phyloP scores from a whole-genome alignment of 225 moss, liverwort and hornwort species.

The Pseudisothecium myosuroides region DNA sequence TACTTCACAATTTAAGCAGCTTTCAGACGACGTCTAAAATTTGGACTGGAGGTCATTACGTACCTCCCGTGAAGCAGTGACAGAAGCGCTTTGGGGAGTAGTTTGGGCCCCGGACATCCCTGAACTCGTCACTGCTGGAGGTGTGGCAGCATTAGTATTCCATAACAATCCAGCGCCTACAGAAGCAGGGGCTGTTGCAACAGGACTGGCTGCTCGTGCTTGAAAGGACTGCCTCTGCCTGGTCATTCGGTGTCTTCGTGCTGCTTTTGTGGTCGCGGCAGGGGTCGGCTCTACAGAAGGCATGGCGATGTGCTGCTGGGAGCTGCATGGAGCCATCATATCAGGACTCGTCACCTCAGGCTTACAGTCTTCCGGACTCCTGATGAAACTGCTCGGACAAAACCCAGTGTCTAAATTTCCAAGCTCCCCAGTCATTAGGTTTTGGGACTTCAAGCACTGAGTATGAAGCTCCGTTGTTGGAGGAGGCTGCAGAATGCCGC shows the following conservation, averaged over 20 bases:
- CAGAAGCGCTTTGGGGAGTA: not conserved
- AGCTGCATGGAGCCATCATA: not conserved
- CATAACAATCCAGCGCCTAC: not conserved
- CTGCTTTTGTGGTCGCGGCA: slow-evolving; percentile 30
- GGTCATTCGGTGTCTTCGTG: slow-evolving; percentile 33
- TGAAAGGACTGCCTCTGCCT: slow-evolving; percentile 23
- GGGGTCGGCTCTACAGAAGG: slow-evolving; percentile 3
- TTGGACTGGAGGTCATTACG: not conserved
- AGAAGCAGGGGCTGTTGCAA: not conserved
- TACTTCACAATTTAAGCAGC: not conserved
- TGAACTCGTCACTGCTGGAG: not conserved
- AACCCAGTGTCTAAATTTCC: not conserved
- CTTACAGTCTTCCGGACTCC: not conserved
- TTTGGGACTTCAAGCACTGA: slow-evolving; percentile 37
- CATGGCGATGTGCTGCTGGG: not conserved
- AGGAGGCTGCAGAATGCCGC: not conserved
- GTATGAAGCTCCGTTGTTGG: not conserved
- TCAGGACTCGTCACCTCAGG: slow-evolving; percentile 1
- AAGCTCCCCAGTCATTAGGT: slow-evolving; percentile 23
- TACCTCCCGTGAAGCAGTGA: slow-evolving; percentile 10
- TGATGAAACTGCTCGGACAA: slow-evolving; percentile 19
- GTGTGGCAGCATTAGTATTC: not conserved
- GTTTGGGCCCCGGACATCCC: not conserved
- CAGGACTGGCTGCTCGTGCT: not conserved
- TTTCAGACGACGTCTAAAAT: no score